Evolutionary conservation across 306 rosid genomes (phyloP).

Genomic region (Abrus pulchellus): DNA sequence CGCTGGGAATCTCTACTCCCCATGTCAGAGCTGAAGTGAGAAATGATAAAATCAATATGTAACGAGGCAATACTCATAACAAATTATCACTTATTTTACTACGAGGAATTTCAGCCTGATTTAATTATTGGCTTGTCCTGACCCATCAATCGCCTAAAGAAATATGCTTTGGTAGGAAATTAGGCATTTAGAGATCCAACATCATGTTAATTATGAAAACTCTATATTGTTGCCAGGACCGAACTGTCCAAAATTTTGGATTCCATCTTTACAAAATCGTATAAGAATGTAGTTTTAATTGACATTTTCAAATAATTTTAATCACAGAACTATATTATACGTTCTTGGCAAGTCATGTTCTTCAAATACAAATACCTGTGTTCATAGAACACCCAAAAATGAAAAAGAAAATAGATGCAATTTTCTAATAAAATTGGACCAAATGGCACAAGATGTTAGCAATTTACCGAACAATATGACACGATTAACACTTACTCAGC

Average conservation of each 20-base stretch:
- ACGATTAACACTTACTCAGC: conserved; percentile 72
- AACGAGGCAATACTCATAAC: background rate
- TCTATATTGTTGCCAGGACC: background rate
- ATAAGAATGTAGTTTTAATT: background rate
- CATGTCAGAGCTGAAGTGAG: background rate
- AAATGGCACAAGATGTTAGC: conserved; percentile 4
- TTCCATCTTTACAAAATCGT: background rate
- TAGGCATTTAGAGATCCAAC: background rate
- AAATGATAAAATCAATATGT: conserved; percentile 17
- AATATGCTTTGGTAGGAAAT: background rate
- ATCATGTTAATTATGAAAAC: conserved; percentile 1
- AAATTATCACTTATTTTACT: background rate
- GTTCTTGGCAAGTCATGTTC: background rate
- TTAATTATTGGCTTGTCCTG: conserved; percentile 30
- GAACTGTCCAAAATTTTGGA: background rate
- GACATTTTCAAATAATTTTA: conserved; percentile 23
- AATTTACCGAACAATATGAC: background rate
- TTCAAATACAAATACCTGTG: background rate
- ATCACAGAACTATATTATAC: background rate
- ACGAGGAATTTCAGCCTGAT: background rate
- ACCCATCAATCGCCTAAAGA: background rate
- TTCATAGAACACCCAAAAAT: background rate
- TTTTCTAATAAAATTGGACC: conserved; percentile 28
- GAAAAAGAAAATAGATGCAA: background rate
- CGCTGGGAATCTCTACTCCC: background rate